Conservation (phyloP, 148 eudicot genomes). For the Rhododendron henanense region DNA sequence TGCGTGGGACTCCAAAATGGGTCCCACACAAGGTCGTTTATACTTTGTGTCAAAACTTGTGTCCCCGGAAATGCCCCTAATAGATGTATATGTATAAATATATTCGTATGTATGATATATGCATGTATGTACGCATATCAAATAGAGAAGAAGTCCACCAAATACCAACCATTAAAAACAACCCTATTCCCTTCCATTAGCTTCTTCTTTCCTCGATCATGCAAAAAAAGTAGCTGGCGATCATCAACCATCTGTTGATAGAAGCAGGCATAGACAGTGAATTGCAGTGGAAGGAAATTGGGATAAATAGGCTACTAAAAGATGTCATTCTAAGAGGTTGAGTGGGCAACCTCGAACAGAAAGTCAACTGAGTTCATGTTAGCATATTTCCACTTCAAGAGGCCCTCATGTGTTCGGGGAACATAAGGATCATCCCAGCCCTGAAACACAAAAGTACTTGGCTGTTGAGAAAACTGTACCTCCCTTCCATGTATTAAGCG, state of each 20-base stretch:
- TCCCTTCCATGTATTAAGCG: neutral
- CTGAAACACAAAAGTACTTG: slow-evolving; percentile 28
- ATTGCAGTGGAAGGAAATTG: neutral
- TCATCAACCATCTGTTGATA: slow-evolving; percentile 59
- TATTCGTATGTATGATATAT: no score
- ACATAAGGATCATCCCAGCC: slow-evolving; percentile 99
- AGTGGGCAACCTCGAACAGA: slow-evolving; percentile 76
- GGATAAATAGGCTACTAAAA: slow-evolving; percentile 2
- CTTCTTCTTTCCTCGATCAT: slow-evolving; percentile 82
- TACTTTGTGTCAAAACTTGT: neutral
- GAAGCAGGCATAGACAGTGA: slow-evolving; percentile 9
- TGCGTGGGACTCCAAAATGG: neutral
- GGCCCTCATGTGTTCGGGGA: slow-evolving; percentile 96
- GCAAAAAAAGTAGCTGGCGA: slow-evolving; percentile 56
- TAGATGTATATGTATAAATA: no score
- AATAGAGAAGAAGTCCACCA: neutral
- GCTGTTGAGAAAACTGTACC: neutral
- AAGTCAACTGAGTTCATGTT: slow-evolving; percentile 96
- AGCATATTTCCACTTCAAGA: slow-evolving; percentile 97
- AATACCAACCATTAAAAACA: slow-evolving; percentile 56
- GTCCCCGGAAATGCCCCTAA: neutral
- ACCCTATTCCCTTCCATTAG: slow-evolving; percentile 77
- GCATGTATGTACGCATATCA: neutral
- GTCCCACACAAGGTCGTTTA: neutral
- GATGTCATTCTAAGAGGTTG: neutral